phyloP scores from a whole-genome alignment of 768 basidiomycete genomes.

The Mycena galopus region DNA sequence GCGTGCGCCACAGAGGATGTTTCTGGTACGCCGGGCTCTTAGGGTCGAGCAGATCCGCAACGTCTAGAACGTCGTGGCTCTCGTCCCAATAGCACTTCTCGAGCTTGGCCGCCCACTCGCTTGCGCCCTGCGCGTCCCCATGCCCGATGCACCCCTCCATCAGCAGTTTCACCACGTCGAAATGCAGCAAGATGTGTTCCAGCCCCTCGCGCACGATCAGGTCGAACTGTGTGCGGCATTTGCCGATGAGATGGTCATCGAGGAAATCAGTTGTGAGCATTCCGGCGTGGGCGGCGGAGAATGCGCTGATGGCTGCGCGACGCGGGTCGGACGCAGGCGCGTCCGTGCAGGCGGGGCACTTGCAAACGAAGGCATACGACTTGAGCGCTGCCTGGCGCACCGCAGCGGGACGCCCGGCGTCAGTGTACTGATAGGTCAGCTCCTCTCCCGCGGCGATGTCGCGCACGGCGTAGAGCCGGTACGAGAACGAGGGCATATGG shows the following conservation, averaged over 20 bases:
- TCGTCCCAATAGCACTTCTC: constrained; percentile 18
- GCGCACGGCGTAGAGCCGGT: constrained; percentile 43
- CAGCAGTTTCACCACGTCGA: neutral
- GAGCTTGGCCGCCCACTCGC: constrained; percentile 19
- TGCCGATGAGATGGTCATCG: constrained; percentile 19
- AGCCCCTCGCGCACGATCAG: constrained; percentile 28
- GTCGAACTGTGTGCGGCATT: constrained; percentile 19
- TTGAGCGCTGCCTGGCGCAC: constrained; percentile 43
- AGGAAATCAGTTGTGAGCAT: neutral
- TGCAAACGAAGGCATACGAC: constrained; percentile 49
- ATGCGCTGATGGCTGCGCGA: neutral
- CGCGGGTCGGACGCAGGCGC: constrained; percentile 26
- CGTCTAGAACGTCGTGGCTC: neutral
- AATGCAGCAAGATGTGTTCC: constrained; percentile 8
- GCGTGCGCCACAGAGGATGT: constrained; percentile 26
- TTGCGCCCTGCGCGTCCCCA: constrained; percentile 25
- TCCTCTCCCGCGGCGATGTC: constrained; percentile 50
- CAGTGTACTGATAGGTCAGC: constrained; percentile 47
- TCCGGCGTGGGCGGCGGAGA: neutral
- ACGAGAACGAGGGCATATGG: constrained; percentile 44
- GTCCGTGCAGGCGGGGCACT: constrained; percentile 47
- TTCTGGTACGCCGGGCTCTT: constrained; percentile 15
- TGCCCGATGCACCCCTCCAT: constrained; percentile 21
- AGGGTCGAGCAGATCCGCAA: constrained; percentile 22
- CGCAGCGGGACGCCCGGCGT: constrained; percentile 27